Evolutionary conservation across 1,139 yeast species (phyloP).

Genomic region (Sugiyamaella pinicola): DNA sequence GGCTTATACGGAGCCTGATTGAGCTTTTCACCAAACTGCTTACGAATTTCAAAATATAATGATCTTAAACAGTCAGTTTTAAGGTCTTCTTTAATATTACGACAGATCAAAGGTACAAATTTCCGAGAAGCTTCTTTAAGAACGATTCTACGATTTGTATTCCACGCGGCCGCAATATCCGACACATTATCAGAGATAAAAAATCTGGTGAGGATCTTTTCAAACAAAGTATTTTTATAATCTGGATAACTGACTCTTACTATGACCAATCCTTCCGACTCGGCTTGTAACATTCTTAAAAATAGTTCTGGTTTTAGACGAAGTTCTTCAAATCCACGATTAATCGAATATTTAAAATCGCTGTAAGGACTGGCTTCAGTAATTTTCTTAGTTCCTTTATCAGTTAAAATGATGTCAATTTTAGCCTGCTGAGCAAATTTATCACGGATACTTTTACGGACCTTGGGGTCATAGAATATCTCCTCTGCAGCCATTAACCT

Average conservation of each 20-base stretch:
- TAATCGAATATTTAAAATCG: constrained; percentile 88
- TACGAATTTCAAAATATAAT: constrained; percentile 70
- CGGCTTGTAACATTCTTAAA: constrained; percentile 91
- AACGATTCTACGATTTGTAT: constrained; percentile 67
- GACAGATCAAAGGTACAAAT: constrained; percentile 66
- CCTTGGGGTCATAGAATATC: constrained; percentile 75
- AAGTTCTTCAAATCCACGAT: constrained; percentile 75
- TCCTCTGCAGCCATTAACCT: constrained; percentile 78
- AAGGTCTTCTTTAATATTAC: constrained; percentile 81
- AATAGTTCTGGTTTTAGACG: constrained; percentile 75
- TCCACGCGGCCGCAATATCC: constrained; percentile 82
- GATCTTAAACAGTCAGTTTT: constrained; percentile 75
- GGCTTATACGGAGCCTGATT: constrained; percentile 96
- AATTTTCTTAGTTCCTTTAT: constrained; percentile 81
- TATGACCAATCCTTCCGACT: constrained; percentile 58
- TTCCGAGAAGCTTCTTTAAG: constrained; percentile 69
- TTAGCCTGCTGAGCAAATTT: constrained; percentile 68
- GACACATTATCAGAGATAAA: constrained; percentile 83
- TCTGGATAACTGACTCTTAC: constrained; percentile 48
- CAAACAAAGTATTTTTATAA: constrained; percentile 50
- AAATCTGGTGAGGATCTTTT: constrained; percentile 57
- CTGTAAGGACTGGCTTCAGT: constrained; percentile 80
- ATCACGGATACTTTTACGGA: constrained; percentile 73
- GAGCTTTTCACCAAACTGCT: constrained; percentile 64
- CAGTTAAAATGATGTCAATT: constrained; percentile 76